Evolutionary conservation across 208 protist species (phyloP).

Genomic region (Balamuthia mandrillaris): DNA sequence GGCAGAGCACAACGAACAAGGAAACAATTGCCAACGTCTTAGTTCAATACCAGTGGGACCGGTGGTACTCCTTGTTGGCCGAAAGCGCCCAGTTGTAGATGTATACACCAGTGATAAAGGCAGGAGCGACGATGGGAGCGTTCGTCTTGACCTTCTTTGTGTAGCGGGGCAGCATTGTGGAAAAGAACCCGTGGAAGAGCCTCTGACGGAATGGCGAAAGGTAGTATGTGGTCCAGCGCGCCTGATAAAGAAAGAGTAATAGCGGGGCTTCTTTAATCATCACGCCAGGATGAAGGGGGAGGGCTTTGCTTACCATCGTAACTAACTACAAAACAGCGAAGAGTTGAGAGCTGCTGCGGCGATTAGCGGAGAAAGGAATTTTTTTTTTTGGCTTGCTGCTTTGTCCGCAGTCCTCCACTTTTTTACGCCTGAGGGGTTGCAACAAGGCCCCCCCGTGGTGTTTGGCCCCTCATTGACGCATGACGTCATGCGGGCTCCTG

Average conservation of each 20-base stretch:
- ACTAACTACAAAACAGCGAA: too few species aligned
- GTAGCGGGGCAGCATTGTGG: not conserved
- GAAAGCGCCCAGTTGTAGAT: conserved; percentile 11
- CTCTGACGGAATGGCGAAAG: conserved; percentile 21
- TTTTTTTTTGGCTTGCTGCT: too few species aligned
- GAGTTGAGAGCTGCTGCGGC: too few species aligned
- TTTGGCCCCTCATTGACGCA: not conserved
- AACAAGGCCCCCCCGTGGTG: not conserved
- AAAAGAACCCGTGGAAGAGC: conserved; percentile 10
- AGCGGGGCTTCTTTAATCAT: not conserved
- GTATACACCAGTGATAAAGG: not conserved
- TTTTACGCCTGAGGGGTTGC: not conserved
- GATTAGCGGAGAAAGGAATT: too few species aligned
- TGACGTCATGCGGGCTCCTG: too few species aligned
- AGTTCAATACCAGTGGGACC: conserved; percentile 14
- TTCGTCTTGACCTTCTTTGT: conserved; percentile 3
- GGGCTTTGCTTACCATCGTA: too few species aligned
- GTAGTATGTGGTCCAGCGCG: conserved; percentile 7
- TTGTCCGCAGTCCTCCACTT: too few species aligned
- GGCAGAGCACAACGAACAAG: not conserved
- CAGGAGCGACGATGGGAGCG: not conserved
- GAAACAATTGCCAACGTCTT: too few species aligned
- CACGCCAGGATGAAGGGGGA: too few species aligned
- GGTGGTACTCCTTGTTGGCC: not conserved
- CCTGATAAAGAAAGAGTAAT: not conserved